These are phyloP conservation scores for Ampelocalamus luodianensis DNA, from an alignment of 176 grass and related monocot species.

Conservation along the genomic window DNA sequence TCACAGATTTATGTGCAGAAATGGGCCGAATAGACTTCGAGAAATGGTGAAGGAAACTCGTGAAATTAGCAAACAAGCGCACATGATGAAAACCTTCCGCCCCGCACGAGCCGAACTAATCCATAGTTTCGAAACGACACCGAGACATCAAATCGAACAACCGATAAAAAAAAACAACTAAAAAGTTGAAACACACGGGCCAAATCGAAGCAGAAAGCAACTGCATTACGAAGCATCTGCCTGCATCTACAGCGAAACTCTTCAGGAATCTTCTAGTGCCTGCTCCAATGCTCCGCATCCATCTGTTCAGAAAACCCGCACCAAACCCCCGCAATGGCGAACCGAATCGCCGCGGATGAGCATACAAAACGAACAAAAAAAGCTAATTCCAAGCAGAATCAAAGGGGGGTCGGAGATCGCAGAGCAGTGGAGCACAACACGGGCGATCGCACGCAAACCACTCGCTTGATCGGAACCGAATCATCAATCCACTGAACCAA, in stretches of 20 bases:
- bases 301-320: background rate
- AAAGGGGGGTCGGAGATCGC: background rate
- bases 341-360: conserved; percentile 8
- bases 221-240: conserved; percentile 30
- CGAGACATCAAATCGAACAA: background rate
- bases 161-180: background rate
- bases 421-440: background rate
- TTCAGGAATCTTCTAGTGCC: background rate
- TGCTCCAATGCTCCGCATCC: background rate
- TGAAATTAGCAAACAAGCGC: background rate
- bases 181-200: background rate
- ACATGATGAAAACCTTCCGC: background rate
- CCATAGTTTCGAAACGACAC: background rate
- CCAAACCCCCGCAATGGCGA: conserved; percentile 23
- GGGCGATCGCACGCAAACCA: background rate
- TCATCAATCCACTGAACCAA: background rate
- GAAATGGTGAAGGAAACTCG: background rate
- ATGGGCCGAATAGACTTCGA: background rate
- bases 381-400: background rate
- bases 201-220: conserved; percentile 29
- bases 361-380: background rate
- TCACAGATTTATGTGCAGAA: conserved; percentile 6
- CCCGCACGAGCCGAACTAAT: background rate
- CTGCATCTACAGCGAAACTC: background rate
- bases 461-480: conserved; percentile 12